Percentiles rank a stretch among this genome's conserved stretches.
Evolutionary conservation across 2,329 filamentous ascomycete species (phyloP).

Genomic region (Penicillium sp.): DNA sequence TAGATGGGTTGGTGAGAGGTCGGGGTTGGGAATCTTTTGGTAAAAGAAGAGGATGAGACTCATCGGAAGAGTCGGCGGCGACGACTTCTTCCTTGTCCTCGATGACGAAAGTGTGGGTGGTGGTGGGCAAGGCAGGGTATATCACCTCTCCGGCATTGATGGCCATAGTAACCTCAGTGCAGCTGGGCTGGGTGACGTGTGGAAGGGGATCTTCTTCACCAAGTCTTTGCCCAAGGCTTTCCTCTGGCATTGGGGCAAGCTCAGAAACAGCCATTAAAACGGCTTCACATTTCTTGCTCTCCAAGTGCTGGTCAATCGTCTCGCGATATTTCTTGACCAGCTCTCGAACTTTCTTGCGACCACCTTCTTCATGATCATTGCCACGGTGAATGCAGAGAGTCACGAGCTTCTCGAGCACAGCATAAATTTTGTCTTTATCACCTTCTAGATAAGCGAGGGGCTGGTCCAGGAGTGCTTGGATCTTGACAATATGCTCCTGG

Average conservation of each 20-base stretch:
- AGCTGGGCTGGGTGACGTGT: not conserved
- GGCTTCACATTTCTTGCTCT: not conserved
- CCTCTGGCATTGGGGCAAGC: not conserved
- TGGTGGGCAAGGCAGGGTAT: not conserved
- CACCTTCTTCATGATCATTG: not conserved
- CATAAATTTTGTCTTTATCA: not conserved
- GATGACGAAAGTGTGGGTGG: not conserved
- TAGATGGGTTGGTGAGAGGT: not conserved
- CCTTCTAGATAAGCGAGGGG: not conserved
- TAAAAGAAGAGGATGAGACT: not conserved
- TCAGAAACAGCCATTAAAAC: not conserved
- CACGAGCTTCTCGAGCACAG: not conserved
- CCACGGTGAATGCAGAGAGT: not conserved
- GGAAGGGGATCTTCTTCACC: not conserved
- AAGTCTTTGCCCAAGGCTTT: not conserved
- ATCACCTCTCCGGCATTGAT: not conserved
- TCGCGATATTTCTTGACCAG: not conserved
- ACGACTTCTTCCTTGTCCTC: not conserved
- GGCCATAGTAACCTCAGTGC: not conserved
- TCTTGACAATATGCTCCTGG: not conserved
- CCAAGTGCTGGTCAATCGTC: not conserved
- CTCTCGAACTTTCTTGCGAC: not conserved
- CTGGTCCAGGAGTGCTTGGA: not conserved
- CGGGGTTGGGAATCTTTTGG: not conserved
- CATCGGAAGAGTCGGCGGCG: not conserved